Conservation (phyloP, 1,284 basidiomycete genomes). For the Agroathelia rolfsii region DNA sequence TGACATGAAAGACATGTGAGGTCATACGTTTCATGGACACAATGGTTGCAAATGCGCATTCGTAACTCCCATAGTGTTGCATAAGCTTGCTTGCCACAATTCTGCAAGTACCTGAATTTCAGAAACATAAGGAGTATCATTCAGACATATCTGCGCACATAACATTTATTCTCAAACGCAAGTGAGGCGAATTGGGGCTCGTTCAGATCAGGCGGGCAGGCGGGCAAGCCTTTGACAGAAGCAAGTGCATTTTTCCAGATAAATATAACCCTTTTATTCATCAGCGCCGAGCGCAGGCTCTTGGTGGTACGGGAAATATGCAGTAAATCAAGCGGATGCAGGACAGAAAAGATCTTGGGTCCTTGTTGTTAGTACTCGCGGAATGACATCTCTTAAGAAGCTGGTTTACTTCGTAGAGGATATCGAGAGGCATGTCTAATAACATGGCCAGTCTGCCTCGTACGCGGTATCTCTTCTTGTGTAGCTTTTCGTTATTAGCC, state of each 20-base stretch:
- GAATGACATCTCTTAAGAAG: too few species aligned
- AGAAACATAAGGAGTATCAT: slow-evolving; percentile 3
- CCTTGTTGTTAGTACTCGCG: too few species aligned
- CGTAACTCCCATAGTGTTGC: slow-evolving; percentile 36
- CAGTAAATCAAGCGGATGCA: slow-evolving; percentile 37
- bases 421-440: too few species aligned
- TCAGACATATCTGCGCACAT: slow-evolving; percentile 24
- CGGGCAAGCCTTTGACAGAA: slow-evolving; percentile 30
- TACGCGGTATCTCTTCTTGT: too few species aligned
- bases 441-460: too few species aligned
- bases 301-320: slow-evolving; percentile 29
- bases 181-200: slow-evolving; percentile 40
- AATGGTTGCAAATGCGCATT: slow-evolving; percentile 26
- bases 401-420: too few species aligned
- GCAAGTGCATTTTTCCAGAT: slow-evolving; percentile 35
- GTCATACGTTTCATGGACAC: slow-evolving; percentile 22
- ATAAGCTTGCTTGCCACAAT: slow-evolving; percentile 26
- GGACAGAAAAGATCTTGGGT: slow-evolving; percentile 41
- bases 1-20: slow-evolving; percentile 15
- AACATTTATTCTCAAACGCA: slow-evolving; percentile 37
- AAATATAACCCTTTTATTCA: slow-evolving; percentile 23
- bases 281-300: slow-evolving; percentile 25
- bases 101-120: slow-evolving; percentile 27
- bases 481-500: too few species aligned
- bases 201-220: slow-evolving; percentile 31